phyloP scores from a whole-genome alignment of 306 rosid genomes.

The Canavalia ensiformis region DNA sequence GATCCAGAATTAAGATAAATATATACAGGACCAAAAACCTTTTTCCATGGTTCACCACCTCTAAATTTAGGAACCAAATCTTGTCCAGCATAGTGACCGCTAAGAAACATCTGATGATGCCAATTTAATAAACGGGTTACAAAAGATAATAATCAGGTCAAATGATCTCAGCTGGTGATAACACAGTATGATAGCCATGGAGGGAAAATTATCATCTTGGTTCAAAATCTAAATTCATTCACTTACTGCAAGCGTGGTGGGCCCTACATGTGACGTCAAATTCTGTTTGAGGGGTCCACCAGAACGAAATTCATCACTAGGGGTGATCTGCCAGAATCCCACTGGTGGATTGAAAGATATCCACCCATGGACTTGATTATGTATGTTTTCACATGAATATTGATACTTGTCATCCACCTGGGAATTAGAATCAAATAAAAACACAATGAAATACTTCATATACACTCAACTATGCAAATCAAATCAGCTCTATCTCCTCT shows the following conservation, averaged over 20 bases:
- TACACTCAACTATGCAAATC: conserved; percentile 13
- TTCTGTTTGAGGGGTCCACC: conserved; percentile 90
- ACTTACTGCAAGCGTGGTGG: conserved; percentile 82
- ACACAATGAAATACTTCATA: conserved; percentile 36
- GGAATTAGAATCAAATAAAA: conserved; percentile 49
- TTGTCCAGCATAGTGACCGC: conserved; percentile 87
- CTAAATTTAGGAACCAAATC: conserved; percentile 68
- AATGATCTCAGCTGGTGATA: conserved; percentile 14
- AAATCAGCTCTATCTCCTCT: conserved; percentile 28
- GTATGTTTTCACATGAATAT: conserved; percentile 75
- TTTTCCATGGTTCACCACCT: conserved; percentile 87
- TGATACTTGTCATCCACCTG: conserved; percentile 98
- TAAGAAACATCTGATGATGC: conserved; percentile 77
- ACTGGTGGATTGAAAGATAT: conserved; percentile 67
- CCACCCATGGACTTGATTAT: conserved; percentile 91
- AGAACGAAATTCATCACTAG: conserved; percentile 82
- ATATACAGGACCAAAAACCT: conserved; percentile 86
- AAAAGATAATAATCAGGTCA: conserved; percentile 35
- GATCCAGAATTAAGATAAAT: conserved; percentile 71
- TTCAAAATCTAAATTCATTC: conserved; percentile 40
- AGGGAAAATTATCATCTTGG: conserved; percentile 31
- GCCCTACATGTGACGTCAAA: conserved; percentile 90
- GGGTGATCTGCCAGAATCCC: conserved; percentile 88
- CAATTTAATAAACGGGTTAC: conserved; percentile 42
- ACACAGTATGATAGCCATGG: conserved; percentile 31